Evolutionary conservation across 441 rosid species (phyloP).

Genomic region (Jatropha multifida): DNA sequence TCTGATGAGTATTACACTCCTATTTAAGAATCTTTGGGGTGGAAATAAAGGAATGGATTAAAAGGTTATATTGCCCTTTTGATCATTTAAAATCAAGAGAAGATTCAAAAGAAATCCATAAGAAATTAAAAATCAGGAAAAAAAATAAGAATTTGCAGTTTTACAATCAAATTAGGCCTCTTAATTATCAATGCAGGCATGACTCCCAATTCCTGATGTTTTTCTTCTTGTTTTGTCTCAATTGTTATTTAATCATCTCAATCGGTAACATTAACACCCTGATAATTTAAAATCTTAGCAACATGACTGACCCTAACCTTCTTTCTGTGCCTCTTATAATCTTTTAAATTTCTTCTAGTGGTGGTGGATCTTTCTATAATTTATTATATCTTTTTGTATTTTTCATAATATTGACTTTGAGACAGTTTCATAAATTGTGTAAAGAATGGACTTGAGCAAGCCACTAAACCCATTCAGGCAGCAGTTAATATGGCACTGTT

Average conservation of each 20-base stretch:
- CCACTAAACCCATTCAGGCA: neutral
- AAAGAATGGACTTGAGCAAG: neutral
- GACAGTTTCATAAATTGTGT: neutral
- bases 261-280: too few species aligned
- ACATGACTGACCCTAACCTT: neutral
- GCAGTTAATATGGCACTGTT: neutral
- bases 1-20: too few species aligned
- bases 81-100: neutral
- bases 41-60: too few species aligned
- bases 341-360: neutral
- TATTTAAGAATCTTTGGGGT: neutral
- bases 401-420: neutral
- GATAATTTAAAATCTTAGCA: neutral
- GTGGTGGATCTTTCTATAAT: neutral
- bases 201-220: neutral
- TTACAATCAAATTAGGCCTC: neutral
- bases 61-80: neutral
- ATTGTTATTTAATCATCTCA: neutral
- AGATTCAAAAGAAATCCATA: neutral
- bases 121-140: neutral
- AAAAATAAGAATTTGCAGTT: neutral
- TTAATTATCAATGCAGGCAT: neutral
- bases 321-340: neutral
- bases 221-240: too few species aligned
- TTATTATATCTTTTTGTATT: too few species aligned